Evolutionary conservation across 2,329 filamentous ascomycete genomes (phyloP), one percentile per base, ranked within the genome.

Genomic region (Septoria linicola): DNA sequence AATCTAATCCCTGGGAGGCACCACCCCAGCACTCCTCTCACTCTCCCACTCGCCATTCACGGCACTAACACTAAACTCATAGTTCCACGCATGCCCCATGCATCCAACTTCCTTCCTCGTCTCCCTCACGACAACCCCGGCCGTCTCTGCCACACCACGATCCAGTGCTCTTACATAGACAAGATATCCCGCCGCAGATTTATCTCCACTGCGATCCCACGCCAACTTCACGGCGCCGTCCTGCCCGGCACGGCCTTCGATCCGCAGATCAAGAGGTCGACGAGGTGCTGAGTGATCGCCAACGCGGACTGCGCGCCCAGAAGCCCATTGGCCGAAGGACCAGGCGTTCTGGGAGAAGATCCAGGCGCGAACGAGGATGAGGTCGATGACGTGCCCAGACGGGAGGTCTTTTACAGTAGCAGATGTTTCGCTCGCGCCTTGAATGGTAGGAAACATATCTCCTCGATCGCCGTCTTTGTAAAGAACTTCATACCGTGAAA

Each of bases 41-140:
- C 43, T 48, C 30, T 53, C 50, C 34, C 25, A 36, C 14, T 44
- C 34, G 5, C 50, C 49, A 47, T 52, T 52, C 8, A 52, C 27
- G 3, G 49, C 49, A 25, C 42, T 47, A 7, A 53, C 45, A 14
- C 30, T 37, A 19, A 53, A 49, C 27, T 53, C 51, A 31, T 44
- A 49, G 11, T 49, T 31, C 51, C 51, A 53, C 20, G 34, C 37
- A 19, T 36, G 27, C 20, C 49, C 37, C 10, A 52, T 41, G 31
- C 25, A 43, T 31, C 30, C 35, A 35, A 31, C 43, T n/a, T 35
- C 40, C 17, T 52, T 41, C 16, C 7, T 39, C 5, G 25, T 25
- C 5, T 49, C 45, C 8, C 19, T 32, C 13, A 49, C 27, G 2
- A 49, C 45, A 23, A 40, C 25, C 3, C 41, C 49, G 21, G 47